phyloP scores from a whole-genome alignment of 2,329 filamentous ascomycete genomes.

The Ophiostoma quercus region DNA sequence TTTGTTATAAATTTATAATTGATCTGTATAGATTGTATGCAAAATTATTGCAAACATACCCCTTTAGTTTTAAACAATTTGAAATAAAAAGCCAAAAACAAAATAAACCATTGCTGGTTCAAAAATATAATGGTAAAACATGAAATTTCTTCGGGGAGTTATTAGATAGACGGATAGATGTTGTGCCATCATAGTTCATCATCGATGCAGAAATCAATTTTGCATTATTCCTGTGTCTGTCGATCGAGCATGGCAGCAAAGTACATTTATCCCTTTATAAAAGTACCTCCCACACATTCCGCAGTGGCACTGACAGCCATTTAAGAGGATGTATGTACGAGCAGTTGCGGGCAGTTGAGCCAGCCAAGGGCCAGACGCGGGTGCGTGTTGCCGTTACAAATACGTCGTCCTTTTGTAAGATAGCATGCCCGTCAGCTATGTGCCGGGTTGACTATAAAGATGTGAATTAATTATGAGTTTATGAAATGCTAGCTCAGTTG shows the following conservation, averaged over 20 bases:
- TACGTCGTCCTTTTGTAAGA: neutral
- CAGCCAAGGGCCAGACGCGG: neutral
- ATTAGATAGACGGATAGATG: too few species aligned
- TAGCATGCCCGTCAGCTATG: neutral
- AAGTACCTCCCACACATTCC: neutral
- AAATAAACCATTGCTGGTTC: too few species aligned
- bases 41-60: too few species aligned
- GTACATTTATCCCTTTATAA: neutral
- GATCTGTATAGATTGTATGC: too few species aligned
- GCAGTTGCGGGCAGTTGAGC: neutral
- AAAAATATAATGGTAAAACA: too few species aligned
- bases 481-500: too few species aligned
- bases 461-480: too few species aligned
- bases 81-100: too few species aligned
- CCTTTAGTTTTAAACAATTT: too few species aligned
- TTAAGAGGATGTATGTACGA: neutral
- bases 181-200: too few species aligned
- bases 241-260: neutral
- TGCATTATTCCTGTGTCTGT: neutral
- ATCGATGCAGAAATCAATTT: neutral
- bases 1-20: neutral
- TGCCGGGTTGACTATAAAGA: neutral
- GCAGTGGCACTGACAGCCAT: neutral
- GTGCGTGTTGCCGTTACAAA: neutral
- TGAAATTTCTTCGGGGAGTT: too few species aligned